Base-by-base conservation (phyloP, 192 early-diverging fungal species). In the Mortierella claussenii region DNA sequence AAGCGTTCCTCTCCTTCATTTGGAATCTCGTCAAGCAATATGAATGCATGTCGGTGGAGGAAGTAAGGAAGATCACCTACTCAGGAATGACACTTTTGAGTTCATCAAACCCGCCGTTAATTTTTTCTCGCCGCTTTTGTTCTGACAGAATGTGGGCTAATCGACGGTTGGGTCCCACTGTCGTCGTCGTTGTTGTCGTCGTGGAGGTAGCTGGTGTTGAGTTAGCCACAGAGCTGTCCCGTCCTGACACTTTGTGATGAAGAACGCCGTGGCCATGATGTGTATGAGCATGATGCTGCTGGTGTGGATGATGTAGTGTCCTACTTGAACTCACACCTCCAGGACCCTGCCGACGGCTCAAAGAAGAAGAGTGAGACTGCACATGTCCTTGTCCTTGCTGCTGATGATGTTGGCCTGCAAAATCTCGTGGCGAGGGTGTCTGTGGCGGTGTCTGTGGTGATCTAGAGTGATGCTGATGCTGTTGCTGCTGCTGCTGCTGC, bases 71-170 rank as follows among this genome's bases (percentile, higher is more conserved):
- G 32, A 40, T 23, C 20, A 31, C 55, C 27, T 69, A 69, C 68
- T 69, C 65, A 2, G 80, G 80, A 32, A 81, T 63, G 7, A 76
- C 71, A 52, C 61, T 78, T 40, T 76, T 75, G 32, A 81, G 66
- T 40, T 81, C 80, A 51, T 78, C 73, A 56, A 81, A 81, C 0
- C 80, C 80, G 0, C 60, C 60, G 45, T 81, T 81, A 30, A 81
- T 81, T 57, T 81, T 81, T 27, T 78, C 74, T 43, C 80, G 50
- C n/a, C 80, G 32, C 37, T 81, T 81, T 44, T 81, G 73, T 55
- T 81, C 80, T 5, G 73, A 69, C 2, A 76, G 56, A 51, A 81
- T 81, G 52, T 81, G 80, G 7, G 80, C 80, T 44, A 75, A 12
- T 21, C 80, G 53, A 51, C 80, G 80, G 31, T 61, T 70, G 24